A percentile compares a stretch with the other conserved stretches of the same genome.
Conservation (phyloP, 352 stramenopile species). For the Phytophthora macrochlamydospora region DNA sequence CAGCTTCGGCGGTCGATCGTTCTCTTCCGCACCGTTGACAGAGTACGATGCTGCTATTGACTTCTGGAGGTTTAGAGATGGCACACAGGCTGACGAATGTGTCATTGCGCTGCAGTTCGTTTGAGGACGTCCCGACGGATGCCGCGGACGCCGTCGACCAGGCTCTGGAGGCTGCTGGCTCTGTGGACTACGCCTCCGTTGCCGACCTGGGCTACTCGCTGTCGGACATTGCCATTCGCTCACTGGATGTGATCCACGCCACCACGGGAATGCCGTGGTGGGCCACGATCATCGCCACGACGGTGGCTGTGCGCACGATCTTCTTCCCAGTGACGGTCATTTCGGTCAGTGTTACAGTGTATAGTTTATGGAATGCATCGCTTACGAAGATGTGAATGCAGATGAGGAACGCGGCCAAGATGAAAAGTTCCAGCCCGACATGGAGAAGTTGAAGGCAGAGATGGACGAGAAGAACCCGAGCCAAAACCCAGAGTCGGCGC, state of each 20-base stretch:
- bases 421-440: slow-evolving; percentile 86
- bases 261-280: slow-evolving; percentile 89
- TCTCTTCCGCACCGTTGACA: slow-evolving; percentile 60
- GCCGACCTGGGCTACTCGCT: slow-evolving; percentile 64
- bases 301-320: slow-evolving; percentile 68
- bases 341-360: slow-evolving; percentile 51
- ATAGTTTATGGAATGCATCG: not conserved
- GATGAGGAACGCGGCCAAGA: slow-evolving; percentile 86
- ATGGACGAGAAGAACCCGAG: slow-evolving; percentile 57
- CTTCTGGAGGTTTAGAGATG: not conserved
- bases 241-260: slow-evolving; percentile 75
- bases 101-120: not conserved
- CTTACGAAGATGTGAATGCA: slow-evolving; percentile 17
- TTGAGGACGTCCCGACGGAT: slow-evolving; percentile 1
- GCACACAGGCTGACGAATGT: slow-evolving; percentile 4
- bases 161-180: slow-evolving; percentile 26
- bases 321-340: slow-evolving; percentile 83
- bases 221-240: slow-evolving; percentile 74
- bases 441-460: slow-evolving; percentile 79
- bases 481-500: slow-evolving; percentile 52
- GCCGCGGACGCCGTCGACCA: not conserved
- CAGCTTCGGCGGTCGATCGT: slow-evolving; percentile 53
- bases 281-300: slow-evolving; percentile 86
- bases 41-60: slow-evolving; percentile 34
- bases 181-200: slow-evolving; percentile 56